Evolutionary conservation across 2,329 filamentous ascomycete species (phyloP).

Genomic region (Sphaerulina musiva): DNA sequence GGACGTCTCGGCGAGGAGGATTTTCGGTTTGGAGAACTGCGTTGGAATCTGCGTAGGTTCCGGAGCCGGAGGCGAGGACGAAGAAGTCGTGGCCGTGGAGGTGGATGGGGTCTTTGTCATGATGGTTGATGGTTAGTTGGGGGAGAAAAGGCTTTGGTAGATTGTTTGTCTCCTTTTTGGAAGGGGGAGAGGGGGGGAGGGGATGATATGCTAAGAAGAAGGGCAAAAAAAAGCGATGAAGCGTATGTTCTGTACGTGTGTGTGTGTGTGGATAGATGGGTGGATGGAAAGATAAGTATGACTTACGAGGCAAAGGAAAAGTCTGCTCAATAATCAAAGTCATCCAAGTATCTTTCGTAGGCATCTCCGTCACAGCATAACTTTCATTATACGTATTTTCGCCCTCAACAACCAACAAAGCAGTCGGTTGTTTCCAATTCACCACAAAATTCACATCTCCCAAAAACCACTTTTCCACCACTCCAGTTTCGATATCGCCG

Average conservation of each 20-base stretch:
- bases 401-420: not conserved
- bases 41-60: constrained; percentile 24
- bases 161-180: too few relatives aligned
- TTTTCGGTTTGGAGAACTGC: constrained; percentile 37
- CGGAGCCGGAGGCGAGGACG: constrained; percentile 25
- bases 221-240: constrained; percentile 13
- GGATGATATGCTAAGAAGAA: too few relatives aligned
- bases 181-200: too few relatives aligned
- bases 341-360: not conserved
- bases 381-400: not conserved
- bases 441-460: not conserved
- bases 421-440: not conserved
- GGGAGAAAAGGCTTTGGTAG: too few relatives aligned
- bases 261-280: constrained; percentile 11
- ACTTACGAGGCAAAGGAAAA: constrained; percentile 31
- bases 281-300: constrained; percentile 2
- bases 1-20: constrained; percentile 46
- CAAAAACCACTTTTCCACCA: not conserved
- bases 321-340: constrained; percentile 9
- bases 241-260: too few relatives aligned
- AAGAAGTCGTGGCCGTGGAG: constrained; percentile 36
- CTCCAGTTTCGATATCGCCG: not conserved
- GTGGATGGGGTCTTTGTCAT: constrained; percentile 32
- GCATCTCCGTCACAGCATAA: not conserved
- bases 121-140: constrained; percentile 11